Evolutionary conservation across 352 stramenopile genomes (phyloP).

Genomic region (Pythium rhizo-oryzae): DNA sequence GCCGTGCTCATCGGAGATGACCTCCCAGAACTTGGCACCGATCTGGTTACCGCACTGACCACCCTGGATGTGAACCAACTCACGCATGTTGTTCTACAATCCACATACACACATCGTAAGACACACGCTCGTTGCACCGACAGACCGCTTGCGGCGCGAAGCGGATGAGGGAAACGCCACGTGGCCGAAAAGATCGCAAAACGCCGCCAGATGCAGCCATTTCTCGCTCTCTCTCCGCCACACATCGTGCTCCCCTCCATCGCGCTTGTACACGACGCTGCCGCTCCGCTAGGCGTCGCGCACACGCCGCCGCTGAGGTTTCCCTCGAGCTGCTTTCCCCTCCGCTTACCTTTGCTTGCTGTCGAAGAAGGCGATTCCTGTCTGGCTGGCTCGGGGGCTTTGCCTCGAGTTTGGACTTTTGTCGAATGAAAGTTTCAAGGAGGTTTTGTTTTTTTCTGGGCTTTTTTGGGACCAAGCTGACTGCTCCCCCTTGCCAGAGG

Average conservation of each 20-base stretch:
- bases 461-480: conserved; percentile 25
- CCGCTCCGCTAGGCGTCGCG: not conserved
- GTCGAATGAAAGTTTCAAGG: conserved; percentile 77
- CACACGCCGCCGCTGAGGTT: not conserved
- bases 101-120: conserved; percentile 14
- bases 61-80: conserved; percentile 99
- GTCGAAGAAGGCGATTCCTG: conserved; percentile 56
- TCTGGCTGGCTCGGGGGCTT: conserved; percentile 69
- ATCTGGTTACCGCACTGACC: conserved; percentile 99
- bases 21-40: conserved; percentile 98
- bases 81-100: conserved; percentile 81
- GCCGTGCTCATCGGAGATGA: conserved; percentile 97
- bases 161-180: not conserved
- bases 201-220: conserved; percentile 24
- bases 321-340: conserved; percentile 2
- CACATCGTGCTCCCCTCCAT: not conserved
- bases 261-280: not conserved
- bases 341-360: conserved; percentile 51
- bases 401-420: conserved; percentile 84
- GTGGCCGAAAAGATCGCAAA: conserved; percentile 25
- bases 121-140: not conserved
- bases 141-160: not conserved
- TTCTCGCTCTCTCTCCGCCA: conserved; percentile 5
- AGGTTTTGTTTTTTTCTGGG: conserved; percentile 42
- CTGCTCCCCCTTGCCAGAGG: conserved; percentile 17